These are phyloP conservation scores for Aurinia saxatilis DNA, from an alignment of 345 rosid species.

Conservation along the genomic window DNA sequence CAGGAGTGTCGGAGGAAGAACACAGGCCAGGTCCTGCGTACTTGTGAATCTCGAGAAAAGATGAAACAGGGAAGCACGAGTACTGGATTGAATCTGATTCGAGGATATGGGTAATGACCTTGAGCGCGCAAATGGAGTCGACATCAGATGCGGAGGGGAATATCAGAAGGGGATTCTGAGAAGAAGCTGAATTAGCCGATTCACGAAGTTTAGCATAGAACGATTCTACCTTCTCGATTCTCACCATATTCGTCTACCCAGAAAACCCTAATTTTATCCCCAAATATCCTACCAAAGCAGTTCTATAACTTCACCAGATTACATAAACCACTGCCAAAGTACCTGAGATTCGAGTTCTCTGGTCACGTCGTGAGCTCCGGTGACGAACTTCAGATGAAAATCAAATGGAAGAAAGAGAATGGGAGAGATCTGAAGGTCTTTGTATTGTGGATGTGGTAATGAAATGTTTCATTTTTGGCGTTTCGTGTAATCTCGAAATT, in stretches of 20 bases:
- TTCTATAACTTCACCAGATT: no score
- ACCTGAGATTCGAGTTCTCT: not conserved
- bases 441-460: no score
- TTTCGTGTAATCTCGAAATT: no score
- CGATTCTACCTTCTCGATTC: conserved; percentile 57
- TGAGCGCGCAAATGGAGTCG: conserved; percentile 84
- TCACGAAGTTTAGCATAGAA: conserved; percentile 72
- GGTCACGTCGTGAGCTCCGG: not conserved
- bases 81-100: conserved; percentile 90
- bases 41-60: conserved; percentile 69
- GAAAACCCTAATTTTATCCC: no score
- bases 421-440: no score
- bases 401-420: no score
- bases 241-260: conserved; percentile 35
- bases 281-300: no score
- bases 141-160: conserved; percentile 94
- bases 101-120: conserved; percentile 68
- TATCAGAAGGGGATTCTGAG: conserved; percentile 58
- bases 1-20: conserved; percentile 40
- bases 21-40: conserved; percentile 53
- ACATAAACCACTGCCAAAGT: not conserved
- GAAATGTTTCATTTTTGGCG: no score
- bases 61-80: conserved; percentile 91
- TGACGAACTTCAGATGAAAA: no score
- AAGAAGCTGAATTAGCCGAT: conserved; percentile 50